Evolutionary conservation across 176 grass and related monocot genomes (phyloP).

Genomic region (sorghum (Sorghum bicolor)): DNA sequence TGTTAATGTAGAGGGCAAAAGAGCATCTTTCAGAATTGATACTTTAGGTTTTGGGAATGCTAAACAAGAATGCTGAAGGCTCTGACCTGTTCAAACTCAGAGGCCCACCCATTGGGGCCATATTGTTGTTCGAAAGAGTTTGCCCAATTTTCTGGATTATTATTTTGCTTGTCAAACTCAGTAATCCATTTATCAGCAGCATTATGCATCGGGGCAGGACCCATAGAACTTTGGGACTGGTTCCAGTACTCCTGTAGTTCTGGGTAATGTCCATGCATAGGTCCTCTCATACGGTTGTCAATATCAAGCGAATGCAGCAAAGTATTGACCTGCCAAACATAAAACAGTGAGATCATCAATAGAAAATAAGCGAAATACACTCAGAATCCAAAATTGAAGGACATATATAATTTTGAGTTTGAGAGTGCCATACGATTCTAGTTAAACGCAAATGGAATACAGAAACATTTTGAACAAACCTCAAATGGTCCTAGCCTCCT

Average conservation of each 20-base stretch:
- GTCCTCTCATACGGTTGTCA: slow-evolving; percentile 67
- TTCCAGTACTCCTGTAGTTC: slow-evolving; percentile 98
- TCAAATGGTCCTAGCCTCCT: background rate
- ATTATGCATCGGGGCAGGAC: slow-evolving; percentile 65
- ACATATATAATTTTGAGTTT: background rate
- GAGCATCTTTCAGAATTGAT: background rate
- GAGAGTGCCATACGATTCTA: background rate
- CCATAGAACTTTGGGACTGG: slow-evolving; percentile 72
- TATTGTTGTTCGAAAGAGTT: slow-evolving; percentile 86
- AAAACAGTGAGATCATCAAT: slow-evolving; percentile 27
- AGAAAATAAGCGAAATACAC: background rate
- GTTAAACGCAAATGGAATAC: slow-evolving; percentile 12
- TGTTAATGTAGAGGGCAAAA: background rate
- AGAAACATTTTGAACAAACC: slow-evolving; percentile 19
- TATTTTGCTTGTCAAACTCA: slow-evolving; percentile 75
- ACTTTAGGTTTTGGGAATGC: background rate
- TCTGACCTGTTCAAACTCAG: slow-evolving; percentile 92
- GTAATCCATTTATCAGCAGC: slow-evolving; percentile 81
- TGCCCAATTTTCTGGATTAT: slow-evolving; percentile 82
- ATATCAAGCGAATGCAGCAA: slow-evolving; percentile 95
- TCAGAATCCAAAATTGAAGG: slow-evolving; percentile 13
- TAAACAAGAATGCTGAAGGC: slow-evolving; percentile 11
- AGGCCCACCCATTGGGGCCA: slow-evolving; percentile 95
- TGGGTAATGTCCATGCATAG: slow-evolving; percentile 62
- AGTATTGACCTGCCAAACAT: slow-evolving; percentile 74